A percentile compares a stretch with the other conserved stretches of the same genome.
Conservation (phyloP, 169 alveolate genomes). For the Cryptosporidium bovis region DNA sequence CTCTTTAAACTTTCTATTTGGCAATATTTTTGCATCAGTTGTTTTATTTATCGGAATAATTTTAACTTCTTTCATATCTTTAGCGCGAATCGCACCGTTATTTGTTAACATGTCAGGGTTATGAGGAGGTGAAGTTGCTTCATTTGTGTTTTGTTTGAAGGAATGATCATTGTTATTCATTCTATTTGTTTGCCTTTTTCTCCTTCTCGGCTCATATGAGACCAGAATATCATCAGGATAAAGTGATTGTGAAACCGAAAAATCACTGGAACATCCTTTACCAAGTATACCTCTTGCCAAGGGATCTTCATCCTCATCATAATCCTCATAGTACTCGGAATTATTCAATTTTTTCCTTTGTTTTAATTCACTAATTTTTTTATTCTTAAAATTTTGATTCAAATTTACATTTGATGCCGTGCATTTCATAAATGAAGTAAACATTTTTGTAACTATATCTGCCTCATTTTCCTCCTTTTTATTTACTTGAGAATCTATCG, state of each 20-base stretch:
- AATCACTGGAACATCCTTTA: slow-evolving; percentile 55
- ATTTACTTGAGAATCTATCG: background rate
- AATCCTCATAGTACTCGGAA: background rate
- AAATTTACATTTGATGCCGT: slow-evolving; percentile 48
- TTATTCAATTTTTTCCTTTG: background rate
- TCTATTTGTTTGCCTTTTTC: background rate
- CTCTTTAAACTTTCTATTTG: slow-evolving; percentile 34
- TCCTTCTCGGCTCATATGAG: slow-evolving; percentile 33
- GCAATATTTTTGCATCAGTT: slow-evolving; percentile 41
- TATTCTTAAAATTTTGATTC: background rate
- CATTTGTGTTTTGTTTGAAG: background rate
- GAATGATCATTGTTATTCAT: background rate
- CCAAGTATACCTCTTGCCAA: slow-evolving; percentile 58
- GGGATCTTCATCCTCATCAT: slow-evolving; percentile 18
- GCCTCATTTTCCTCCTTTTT: background rate
- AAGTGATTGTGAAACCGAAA: slow-evolving; percentile 68
- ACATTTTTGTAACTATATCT: slow-evolving; percentile 58
- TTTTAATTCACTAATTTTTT: background rate
- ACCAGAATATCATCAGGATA: slow-evolving; percentile 71
- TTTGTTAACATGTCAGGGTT: background rate
- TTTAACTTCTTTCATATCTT: slow-evolving; percentile 31
- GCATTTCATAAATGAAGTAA: slow-evolving; percentile 64
- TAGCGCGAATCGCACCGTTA: background rate
- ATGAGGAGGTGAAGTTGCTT: background rate
- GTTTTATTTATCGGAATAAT: slow-evolving; percentile 48